Evolutionary conservation across 352 stramenopile species (phyloP), one percentile per base, ranked within the genome.

Genomic region (Phytophthora pisi): DNA sequence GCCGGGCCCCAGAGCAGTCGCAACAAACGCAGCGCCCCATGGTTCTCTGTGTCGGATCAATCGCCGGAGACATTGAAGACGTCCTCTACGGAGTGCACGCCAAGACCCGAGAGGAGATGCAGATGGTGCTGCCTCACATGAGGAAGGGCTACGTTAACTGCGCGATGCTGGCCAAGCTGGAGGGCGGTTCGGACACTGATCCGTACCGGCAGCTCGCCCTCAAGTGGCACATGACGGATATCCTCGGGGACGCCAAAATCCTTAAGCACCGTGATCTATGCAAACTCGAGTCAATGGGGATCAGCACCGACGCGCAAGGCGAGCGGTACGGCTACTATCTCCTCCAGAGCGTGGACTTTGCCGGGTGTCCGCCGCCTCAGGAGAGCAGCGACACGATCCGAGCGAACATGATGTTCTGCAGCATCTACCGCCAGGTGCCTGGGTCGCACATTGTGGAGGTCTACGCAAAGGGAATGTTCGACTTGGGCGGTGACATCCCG

Each of bases 381-480:
- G 70, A 83, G 54, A 72, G 15, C 38, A 69, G 66, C 34, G 58
- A 79, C 57, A 61, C 85, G 8, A 54, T 77, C 30, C 79, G 75
- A 18, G 74, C 79, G 26, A 76, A 78, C 28, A 77, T 84, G 68
- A 86, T 82, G 73, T 57, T 88, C 34, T 88, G 79, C 57, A 84
- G 77, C 53, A 89, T 90, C 54, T 85, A 82, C 47, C 78, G 82
- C 0, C 78, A 91, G 50, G 54, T 65, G 5, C 69, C 78, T 0
- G 51, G 51, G 0, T 53, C 60, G 2, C 70, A 69, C 31, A 51
- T 69, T 3, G 79, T 91, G 11, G 55, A 68, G 15, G 72, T 81
- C 51, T 91, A 86, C 49, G 74, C 71, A 47, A 89, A 86, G 31
- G 82, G 82, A 9, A 76, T 85, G 61, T 77, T 88, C 45, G 70